phyloP scores from a whole-genome alignment of 495 filamentous ascomycete genomes.

The Barbatosphaeria neglecta region DNA sequence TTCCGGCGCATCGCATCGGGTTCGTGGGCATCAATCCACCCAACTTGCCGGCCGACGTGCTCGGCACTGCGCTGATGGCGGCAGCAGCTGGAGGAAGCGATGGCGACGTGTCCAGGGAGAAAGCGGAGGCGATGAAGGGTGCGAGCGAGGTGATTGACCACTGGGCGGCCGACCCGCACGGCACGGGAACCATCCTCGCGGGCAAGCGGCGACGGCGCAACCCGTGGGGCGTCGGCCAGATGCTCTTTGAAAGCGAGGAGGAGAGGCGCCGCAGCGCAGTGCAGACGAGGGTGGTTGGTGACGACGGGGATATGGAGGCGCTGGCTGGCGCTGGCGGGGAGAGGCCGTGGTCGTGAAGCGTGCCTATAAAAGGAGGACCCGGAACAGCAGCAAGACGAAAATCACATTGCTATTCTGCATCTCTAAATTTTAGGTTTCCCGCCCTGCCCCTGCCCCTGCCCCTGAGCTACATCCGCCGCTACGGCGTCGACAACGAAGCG shows the following conservation, averaged over 20 bases:
- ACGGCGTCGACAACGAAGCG: slow-evolving; percentile 50
- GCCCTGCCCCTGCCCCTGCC: neutral
- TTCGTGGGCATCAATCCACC: slow-evolving; percentile 65
- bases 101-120: slow-evolving; percentile 6
- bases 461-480: slow-evolving; percentile 7
- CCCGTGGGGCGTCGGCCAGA: slow-evolving; percentile 28
- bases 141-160: slow-evolving; percentile 26
- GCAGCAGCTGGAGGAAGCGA: slow-evolving; percentile 10
- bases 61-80: neutral
- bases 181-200: slow-evolving; percentile 27
- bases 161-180: slow-evolving; percentile 42
- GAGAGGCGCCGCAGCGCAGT: slow-evolving; percentile 23
- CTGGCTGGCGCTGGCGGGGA: slow-evolving; percentile 18
- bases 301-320: slow-evolving; percentile 19
- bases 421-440: slow-evolving; percentile 4
- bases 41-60: slow-evolving; percentile 18
- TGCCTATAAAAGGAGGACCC: too few species aligned
- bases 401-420: neutral
- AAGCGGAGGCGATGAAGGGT: slow-evolving; percentile 24
- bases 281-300: slow-evolving; percentile 8
- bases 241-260: slow-evolving; percentile 23
- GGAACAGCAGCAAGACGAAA: neutral
- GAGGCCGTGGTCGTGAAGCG: slow-evolving; percentile 18
- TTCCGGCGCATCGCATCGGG: slow-evolving; percentile 24
- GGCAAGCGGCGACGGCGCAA: slow-evolving; percentile 40